phyloP scores from a whole-genome alignment of 1,284 basidiomycete genomes.

The Puccinia horiana region DNA sequence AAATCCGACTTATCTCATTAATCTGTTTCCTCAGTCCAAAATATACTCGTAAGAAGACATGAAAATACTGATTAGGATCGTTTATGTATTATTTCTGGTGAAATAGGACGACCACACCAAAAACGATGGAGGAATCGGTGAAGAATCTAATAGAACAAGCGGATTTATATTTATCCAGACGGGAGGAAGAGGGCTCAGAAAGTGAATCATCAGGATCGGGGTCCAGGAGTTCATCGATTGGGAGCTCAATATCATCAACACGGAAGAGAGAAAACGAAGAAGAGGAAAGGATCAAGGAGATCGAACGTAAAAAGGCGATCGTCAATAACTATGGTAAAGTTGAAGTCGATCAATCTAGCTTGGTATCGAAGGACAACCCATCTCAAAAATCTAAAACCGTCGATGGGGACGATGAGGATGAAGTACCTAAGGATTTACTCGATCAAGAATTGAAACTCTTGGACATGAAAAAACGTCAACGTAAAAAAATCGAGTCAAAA shows the following conservation, averaged over 20 bases:
- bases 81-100: background rate
- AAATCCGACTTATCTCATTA: background rate
- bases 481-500: slow-evolving; percentile 46
- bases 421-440: background rate
- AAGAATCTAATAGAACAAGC: slow-evolving; percentile 9
- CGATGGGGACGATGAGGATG: background rate
- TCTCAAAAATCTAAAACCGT: background rate
- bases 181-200: background rate
- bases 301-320: slow-evolving; percentile 17
- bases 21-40: too few relatives aligned
- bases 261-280: background rate
- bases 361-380: background rate
- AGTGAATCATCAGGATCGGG: background rate
- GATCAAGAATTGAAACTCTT: slow-evolving; percentile 43
- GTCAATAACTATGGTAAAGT: slow-evolving; percentile 28
- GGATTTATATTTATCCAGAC: background rate
- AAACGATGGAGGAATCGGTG: slow-evolving; percentile 2
- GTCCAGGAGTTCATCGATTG: background rate
- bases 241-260: background rate
- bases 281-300: slow-evolving; percentile 6
- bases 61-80: background rate
- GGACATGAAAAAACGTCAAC: slow-evolving; percentile 34
- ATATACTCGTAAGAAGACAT: too few relatives aligned
- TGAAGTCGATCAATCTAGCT: slow-evolving; percentile 13
- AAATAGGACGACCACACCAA: background rate